Evolutionary conservation across 176 grass and related monocot genomes (phyloP).

Genomic region (Sorghum bicolor): DNA sequence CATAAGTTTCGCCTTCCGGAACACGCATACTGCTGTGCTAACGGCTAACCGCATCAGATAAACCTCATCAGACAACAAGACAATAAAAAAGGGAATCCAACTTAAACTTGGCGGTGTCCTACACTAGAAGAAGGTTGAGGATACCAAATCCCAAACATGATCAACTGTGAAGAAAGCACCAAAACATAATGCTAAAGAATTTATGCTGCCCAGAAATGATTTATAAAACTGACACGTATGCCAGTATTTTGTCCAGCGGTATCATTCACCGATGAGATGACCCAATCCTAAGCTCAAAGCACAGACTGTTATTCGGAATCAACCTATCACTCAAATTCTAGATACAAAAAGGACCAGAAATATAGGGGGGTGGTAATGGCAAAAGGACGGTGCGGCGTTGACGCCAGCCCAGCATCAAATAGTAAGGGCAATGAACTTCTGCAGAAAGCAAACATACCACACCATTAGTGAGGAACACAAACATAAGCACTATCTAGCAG

Average conservation of each 20-base stretch:
- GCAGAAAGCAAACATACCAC: slow-evolving; percentile 11
- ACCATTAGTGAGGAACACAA: background rate
- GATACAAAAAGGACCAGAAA: slow-evolving; percentile 30
- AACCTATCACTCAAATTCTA: slow-evolving; percentile 34
- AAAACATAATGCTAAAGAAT: background rate
- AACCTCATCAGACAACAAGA: background rate
- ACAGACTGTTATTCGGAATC: slow-evolving; percentile 33
- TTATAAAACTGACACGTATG: slow-evolving; percentile 1
- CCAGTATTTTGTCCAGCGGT: background rate
- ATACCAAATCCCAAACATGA: background rate
- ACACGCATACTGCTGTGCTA: no score
- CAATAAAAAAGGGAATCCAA: background rate
- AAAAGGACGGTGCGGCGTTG: slow-evolving; percentile 7
- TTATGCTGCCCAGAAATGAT: background rate
- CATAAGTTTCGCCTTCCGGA: no score
- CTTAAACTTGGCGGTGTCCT: background rate
- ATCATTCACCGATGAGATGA: slow-evolving; percentile 7
- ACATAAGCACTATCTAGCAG: background rate
- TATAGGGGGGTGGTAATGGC: background rate
- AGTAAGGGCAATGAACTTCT: slow-evolving; percentile 47
- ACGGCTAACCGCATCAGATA: background rate
- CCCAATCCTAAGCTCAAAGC: slow-evolving; percentile 6
- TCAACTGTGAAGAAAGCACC: background rate
- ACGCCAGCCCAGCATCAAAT: slow-evolving; percentile 49
- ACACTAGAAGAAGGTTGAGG: background rate